phyloP scores from a whole-genome alignment of 2,329 filamentous ascomycete genomes.

The Acephala macrosclerotiorum region DNA sequence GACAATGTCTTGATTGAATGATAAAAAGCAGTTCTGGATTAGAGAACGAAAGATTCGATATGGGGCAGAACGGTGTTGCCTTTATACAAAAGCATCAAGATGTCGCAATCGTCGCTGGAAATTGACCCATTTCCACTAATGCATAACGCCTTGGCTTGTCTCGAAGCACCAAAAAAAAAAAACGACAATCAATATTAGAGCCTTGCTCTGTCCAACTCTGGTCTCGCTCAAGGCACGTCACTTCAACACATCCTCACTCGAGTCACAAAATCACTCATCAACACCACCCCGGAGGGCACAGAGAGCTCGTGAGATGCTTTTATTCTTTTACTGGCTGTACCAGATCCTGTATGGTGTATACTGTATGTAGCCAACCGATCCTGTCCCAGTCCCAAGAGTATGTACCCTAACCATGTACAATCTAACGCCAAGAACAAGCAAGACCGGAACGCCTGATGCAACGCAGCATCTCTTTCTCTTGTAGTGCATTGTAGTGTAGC shows the following conservation, averaged over 20 bases:
- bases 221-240: neutral
- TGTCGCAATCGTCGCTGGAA: too few relatives aligned
- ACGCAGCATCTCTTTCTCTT: neutral
- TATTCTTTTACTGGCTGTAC: slow-evolving; percentile 3
- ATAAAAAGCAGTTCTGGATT: too few relatives aligned
- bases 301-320: neutral
- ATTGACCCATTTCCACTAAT: too few relatives aligned
- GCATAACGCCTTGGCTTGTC: too few relatives aligned
- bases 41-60: too few relatives aligned
- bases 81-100: too few relatives aligned
- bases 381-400: neutral
- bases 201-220: neutral
- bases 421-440: slow-evolving; percentile 4
- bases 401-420: neutral
- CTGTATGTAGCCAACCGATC: neutral
- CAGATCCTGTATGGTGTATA: slow-evolving; percentile 13
- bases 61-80: too few relatives aligned
- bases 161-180: too few relatives aligned
- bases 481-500: slow-evolving; percentile 1
- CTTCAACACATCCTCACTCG: neutral
- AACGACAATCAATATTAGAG: neutral
- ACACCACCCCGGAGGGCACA: neutral
- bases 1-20: too few relatives aligned
- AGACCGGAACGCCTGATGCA: slow-evolving; percentile 11
- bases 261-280: neutral